Percentiles rank a stretch among this genome's conserved stretches.
These are phyloP conservation scores for Suillus clintonianus DNA, from an alignment of 768 basidiomycete genomes.

Conservation along the genomic window DNA sequence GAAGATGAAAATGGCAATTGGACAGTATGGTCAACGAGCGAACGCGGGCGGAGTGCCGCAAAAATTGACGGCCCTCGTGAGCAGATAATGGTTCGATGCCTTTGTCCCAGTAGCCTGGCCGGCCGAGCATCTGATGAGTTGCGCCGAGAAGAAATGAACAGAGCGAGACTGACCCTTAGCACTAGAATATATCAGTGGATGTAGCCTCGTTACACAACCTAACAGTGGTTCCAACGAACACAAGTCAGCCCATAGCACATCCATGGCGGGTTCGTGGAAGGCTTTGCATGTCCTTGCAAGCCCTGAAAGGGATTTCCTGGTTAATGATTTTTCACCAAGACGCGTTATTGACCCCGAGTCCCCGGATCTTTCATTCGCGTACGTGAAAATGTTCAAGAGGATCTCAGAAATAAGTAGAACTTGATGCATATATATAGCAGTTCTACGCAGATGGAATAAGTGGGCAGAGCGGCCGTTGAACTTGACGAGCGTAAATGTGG, in stretches of 20 bases:
- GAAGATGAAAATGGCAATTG: background rate
- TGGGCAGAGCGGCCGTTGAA: too few relatives aligned
- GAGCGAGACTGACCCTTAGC: background rate
- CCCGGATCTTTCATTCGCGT: background rate
- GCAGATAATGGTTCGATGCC: background rate
- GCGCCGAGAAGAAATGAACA: too few relatives aligned
- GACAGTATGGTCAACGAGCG: accelerated
- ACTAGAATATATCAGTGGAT: background rate
- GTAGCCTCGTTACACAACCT: background rate
- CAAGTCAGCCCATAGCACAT: background rate
- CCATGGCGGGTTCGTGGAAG: background rate
- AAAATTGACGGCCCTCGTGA: background rate
- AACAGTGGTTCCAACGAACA: background rate
- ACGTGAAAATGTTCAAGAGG: background rate
- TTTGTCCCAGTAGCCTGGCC: background rate
- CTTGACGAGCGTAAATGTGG: too few relatives aligned
- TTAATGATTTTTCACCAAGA: too few relatives aligned
- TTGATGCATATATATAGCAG: background rate
- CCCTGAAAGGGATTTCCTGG: background rate
- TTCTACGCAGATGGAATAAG: too few relatives aligned
- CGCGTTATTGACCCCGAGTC: too few relatives aligned
- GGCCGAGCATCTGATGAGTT: too few relatives aligned
- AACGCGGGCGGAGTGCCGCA: background rate
- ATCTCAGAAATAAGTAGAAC: background rate
- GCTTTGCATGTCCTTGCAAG: background rate